Percentiles rank a stretch among this genome's conserved stretches.
These are phyloP conservation scores for Dothideomycetidae sp. DNA, from an alignment of 2,329 filamentous ascomycete species.

Conservation along the genomic window DNA sequence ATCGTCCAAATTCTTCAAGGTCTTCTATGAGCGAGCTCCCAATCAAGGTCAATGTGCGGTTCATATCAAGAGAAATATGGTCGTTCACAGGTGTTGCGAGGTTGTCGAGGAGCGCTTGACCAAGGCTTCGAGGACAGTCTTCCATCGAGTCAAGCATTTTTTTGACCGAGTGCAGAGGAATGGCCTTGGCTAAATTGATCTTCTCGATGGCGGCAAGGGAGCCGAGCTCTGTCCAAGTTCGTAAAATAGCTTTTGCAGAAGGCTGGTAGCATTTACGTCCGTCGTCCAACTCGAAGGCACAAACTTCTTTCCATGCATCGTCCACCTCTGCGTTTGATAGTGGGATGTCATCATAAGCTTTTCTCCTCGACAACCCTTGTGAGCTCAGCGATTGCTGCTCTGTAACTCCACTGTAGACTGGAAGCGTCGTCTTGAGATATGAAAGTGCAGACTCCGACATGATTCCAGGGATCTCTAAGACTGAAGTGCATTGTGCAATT, in stretches of 20 bases:
- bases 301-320: conserved; percentile 35
- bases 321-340: conserved; percentile 39
- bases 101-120: conserved; percentile 23
- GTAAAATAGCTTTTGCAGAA: conserved; percentile 32
- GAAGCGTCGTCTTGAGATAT: conserved; percentile 25
- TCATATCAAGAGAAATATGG: conserved; percentile 1
- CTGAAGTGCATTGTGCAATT: conserved; percentile 31
- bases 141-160: conserved; percentile 24
- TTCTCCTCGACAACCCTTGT: conserved; percentile 20
- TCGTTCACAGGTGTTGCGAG: conserved; percentile 3
- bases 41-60: conserved; percentile 8
- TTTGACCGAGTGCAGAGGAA: conserved; percentile 23
- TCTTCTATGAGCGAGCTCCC: conserved; percentile 16
- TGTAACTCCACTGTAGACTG: conserved; percentile 25
- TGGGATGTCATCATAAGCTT: conserved; percentile 36
- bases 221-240: conserved; percentile 35
- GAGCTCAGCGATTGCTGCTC: conserved; percentile 14
- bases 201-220: conserved; percentile 28
- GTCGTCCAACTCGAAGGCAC: conserved; percentile 36
- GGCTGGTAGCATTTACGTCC: conserved; percentile 13
- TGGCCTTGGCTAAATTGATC: conserved; percentile 26
- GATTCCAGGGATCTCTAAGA: conserved; percentile 27
- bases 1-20: conserved; percentile 10
- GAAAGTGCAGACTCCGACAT: conserved; percentile 23
- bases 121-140: conserved; percentile 24